A percentile compares a stretch with the other conserved stretches of the same genome.
Conservation (phyloP, 202 grass and related monocot species). For the Eragrostis tef region DNA sequence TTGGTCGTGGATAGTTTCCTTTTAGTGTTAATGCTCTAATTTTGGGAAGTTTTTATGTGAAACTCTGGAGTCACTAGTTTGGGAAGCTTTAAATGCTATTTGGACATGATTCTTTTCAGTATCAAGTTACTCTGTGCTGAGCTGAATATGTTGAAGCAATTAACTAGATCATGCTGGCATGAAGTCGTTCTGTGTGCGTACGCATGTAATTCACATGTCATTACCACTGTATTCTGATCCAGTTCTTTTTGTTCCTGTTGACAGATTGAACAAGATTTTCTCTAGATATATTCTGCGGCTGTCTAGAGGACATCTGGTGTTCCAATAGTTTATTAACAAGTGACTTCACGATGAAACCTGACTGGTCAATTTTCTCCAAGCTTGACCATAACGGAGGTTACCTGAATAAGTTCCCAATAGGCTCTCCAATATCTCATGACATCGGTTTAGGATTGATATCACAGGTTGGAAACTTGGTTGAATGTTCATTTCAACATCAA, state of each 20-base stretch:
- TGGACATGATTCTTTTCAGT: neutral
- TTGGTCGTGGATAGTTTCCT: neutral
- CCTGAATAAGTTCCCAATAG: constrained; percentile 54
- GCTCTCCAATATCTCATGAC: constrained; percentile 63
- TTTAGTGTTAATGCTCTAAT: neutral
- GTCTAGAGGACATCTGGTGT: neutral
- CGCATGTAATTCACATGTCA: neutral
- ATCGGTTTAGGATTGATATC: constrained; percentile 65
- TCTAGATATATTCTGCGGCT: neutral
- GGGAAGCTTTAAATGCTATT: neutral
- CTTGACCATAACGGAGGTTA: constrained; percentile 58
- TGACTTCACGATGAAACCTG: constrained; percentile 63
- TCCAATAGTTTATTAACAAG: constrained; percentile 1
- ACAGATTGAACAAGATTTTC: constrained; percentile 14
- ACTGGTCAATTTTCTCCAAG: constrained; percentile 62
- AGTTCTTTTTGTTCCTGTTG: constrained; percentile 19
- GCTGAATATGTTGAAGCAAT: neutral
- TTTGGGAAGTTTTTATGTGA: neutral
- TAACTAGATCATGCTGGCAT: neutral
- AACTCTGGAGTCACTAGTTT: neutral
- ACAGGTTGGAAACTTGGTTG: constrained; percentile 57
- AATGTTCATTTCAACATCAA: constrained; percentile 60
- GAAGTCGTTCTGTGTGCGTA: neutral
- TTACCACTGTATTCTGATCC: neutral
- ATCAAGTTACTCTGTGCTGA: neutral